Evolutionary conservation across 768 basidiomycete genomes (phyloP), one percentile per base, ranked within the genome.

Genomic region (Termitomyces sp.): DNA sequence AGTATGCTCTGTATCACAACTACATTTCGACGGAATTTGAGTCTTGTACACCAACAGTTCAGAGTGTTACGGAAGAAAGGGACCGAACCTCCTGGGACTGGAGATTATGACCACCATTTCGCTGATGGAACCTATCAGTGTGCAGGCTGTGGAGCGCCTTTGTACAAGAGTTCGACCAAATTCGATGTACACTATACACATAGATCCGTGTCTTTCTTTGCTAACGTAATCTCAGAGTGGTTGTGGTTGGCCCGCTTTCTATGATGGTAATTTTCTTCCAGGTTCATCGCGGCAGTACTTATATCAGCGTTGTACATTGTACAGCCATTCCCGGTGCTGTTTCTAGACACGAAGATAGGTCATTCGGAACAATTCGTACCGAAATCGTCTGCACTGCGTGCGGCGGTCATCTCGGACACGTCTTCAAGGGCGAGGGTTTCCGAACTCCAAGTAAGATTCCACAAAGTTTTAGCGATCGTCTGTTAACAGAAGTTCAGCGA

Each of bases 191-290:
- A 76, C 67, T 44, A 9, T 39, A 10, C 54, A 5, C 24, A 12
- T 13, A 41, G 28, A 9, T 15, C 15, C 12, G 4, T 36, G 12
- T 52, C 36, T 46, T 13, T 22, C 16, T 48, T 52, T 33, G 24
- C 33, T 26, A 28, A 50, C 13, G 22, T 61, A 5, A 33, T 45
- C 47, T 18, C 54, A 81, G 80, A 94, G 91, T 58, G 92, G 93
- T 8, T 96, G 92, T 66, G 94, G 94, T 24, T 98, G 94, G 94
- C 94, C 95, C n/a, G 92, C 94, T 1, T 98, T 97, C 80, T 98
- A 88, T 68, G 94, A 96, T 68, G 90, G 90, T 89, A 60, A 56
- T 73, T 64, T 9, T 29, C 34, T 33, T 26, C 37, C 26, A 5
- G 5, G 3, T 29, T n/a, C 41, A 13, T 44, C 20, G 7, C 18